Conservation (phyloP, 2,329 filamentous ascomycete species). For the Neofusicoccum laricinum region DNA sequence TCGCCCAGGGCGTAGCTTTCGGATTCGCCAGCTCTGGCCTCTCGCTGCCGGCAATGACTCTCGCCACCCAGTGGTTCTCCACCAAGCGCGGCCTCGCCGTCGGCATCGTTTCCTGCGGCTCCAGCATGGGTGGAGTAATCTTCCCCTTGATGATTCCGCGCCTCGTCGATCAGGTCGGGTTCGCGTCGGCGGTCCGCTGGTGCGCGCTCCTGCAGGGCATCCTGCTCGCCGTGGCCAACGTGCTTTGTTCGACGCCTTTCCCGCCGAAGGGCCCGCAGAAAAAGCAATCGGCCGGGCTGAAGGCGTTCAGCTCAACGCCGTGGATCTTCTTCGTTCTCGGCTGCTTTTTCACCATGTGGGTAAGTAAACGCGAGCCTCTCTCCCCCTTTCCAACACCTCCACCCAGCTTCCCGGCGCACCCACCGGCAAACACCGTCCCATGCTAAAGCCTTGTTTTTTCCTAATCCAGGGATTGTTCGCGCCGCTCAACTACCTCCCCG, state of each 20-base stretch:
- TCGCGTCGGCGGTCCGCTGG: conserved; percentile 50
- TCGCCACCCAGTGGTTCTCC: conserved; percentile 48
- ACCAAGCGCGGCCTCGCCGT: conserved; percentile 43
- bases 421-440: conserved; percentile 27
- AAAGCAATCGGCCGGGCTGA: background rate
- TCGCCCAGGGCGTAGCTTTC: conserved; percentile 49
- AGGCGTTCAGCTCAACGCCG: conserved; percentile 7
- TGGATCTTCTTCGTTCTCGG: conserved; percentile 17
- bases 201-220: conserved; percentile 17
- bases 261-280: conserved; percentile 2
- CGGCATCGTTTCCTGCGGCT: conserved; percentile 46
- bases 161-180: conserved; percentile 50
- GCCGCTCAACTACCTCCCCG: conserved; percentile 52
- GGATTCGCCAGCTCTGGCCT: conserved; percentile 45
- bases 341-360: conserved; percentile 19
- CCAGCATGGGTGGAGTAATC: conserved; percentile 53
- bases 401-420: background rate
- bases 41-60: conserved; percentile 45
- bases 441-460: conserved; percentile 38
- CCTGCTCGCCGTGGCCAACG: conserved; percentile 12
- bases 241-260: conserved; percentile 9
- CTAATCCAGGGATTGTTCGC: conserved; percentile 40
- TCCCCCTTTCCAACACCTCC: background rate
- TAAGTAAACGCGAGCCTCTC: background rate
- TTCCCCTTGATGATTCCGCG: conserved; percentile 53